Evolutionary conservation across 1,284 basidiomycete species (phyloP).

Genomic region (Leccinum solheimii): DNA sequence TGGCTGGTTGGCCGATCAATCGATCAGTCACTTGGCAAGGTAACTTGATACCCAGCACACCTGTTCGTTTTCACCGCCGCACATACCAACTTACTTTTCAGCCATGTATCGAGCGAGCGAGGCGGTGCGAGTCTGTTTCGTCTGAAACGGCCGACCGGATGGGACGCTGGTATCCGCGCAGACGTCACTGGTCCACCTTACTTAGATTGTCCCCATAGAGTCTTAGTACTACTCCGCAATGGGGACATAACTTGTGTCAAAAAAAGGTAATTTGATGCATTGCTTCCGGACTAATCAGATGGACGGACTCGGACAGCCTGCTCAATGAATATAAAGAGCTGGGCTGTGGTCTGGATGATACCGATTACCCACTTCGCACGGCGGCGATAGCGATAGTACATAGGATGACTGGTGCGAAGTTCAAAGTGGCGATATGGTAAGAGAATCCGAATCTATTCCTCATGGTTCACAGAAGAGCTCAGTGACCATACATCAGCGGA

Average conservation of each 20-base stretch:
- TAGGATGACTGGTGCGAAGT: conserved; percentile 26
- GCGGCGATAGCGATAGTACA: neutral
- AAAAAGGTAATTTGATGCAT: neutral
- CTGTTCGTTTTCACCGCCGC: too few relatives aligned
- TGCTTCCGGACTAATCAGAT: neutral
- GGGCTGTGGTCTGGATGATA: neutral
- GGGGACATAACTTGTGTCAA: neutral
- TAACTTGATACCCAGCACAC: too few relatives aligned
- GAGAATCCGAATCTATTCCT: neutral
- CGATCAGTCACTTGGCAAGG: neutral
- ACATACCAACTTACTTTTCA: too few relatives aligned
- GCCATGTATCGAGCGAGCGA: neutral
- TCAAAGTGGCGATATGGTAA: conserved; percentile 36
- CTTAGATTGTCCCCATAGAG: neutral
- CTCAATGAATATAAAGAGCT: neutral
- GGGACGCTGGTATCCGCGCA: too few relatives aligned
- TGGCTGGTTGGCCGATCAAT: too few relatives aligned
- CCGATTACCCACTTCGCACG: too few relatives aligned
- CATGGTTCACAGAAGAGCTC: neutral
- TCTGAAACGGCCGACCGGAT: neutral
- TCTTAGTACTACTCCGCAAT: neutral
- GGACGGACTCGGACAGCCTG: neutral
- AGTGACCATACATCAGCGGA: conserved; percentile 37
- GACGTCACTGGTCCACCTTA: neutral
- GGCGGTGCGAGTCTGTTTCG: too few relatives aligned